Percentiles rank a stretch among this genome's conserved stretches.
Evolutionary conservation across 306 rosid species (phyloP).

Genomic region (Prunus padus): DNA sequence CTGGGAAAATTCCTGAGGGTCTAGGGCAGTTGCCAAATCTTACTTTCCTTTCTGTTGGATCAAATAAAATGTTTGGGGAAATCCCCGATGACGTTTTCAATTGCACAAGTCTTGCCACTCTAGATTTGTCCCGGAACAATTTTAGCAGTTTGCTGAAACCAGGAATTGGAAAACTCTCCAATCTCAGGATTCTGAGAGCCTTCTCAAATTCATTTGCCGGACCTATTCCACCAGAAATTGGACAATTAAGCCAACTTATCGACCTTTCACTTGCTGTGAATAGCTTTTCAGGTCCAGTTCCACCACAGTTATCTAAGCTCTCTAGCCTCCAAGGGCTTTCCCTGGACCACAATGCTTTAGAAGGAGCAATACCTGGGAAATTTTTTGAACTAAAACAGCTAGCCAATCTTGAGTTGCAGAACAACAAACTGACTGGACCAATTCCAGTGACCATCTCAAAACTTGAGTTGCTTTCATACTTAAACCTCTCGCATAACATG

Average conservation of each 20-base stretch:
- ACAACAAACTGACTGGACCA: slow-evolving; percentile 68
- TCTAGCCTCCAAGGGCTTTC: slow-evolving; percentile 66
- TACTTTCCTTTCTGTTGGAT: slow-evolving; percentile 42
- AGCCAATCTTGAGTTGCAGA: slow-evolving; percentile 36
- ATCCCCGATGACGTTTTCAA: slow-evolving; percentile 74
- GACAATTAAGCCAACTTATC: slow-evolving; percentile 57
- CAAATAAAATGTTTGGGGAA: slow-evolving; percentile 65
- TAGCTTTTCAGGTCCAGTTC: slow-evolving; percentile 66
- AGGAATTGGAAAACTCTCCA: slow-evolving; percentile 52
- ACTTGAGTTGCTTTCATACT: slow-evolving; percentile 59
- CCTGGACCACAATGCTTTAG: slow-evolving; percentile 50
- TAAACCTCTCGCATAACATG: slow-evolving; percentile 69
- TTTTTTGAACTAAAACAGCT: slow-evolving; percentile 52
- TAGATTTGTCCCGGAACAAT: slow-evolving; percentile 50
- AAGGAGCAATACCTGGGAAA: slow-evolving; percentile 63
- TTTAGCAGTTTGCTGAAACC: slow-evolving; percentile 64
- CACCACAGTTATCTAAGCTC: slow-evolving; percentile 60
- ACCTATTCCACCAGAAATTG: slow-evolving; percentile 61
- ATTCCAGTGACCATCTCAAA: slow-evolving; percentile 66
- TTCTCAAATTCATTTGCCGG: slow-evolving; percentile 59
- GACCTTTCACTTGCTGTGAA: slow-evolving; percentile 49
- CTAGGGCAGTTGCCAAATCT: slow-evolving; percentile 63
- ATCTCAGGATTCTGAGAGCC: slow-evolving; percentile 35
- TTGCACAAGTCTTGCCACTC: slow-evolving; percentile 54
- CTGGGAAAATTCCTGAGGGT: slow-evolving; percentile 68